phyloP scores from a whole-genome alignment of 1,139 yeast species.

The Sugiyamaella xylanicola region DNA sequence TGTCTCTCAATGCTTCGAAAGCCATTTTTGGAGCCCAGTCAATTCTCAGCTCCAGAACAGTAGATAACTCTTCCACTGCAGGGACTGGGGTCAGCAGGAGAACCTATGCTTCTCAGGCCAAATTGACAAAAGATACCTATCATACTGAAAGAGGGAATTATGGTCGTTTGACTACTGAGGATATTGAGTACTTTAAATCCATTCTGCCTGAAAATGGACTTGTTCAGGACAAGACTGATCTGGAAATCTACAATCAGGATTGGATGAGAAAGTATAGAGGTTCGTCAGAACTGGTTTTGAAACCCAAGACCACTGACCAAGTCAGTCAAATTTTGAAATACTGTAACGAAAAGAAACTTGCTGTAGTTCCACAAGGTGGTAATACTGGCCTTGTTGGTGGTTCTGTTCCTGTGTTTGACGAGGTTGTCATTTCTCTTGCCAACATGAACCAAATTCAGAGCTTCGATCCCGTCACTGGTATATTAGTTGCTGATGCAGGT shows the following conservation, averaged over 20 bases:
- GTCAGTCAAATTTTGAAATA: slow-evolving; percentile 75
- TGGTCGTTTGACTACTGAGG: slow-evolving; percentile 54
- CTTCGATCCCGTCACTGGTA: slow-evolving; percentile 82
- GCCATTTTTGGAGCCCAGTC: not conserved
- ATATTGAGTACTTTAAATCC: slow-evolving; percentile 62
- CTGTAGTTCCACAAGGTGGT: slow-evolving; percentile 97
- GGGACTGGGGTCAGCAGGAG: no score
- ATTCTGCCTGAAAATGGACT: slow-evolving; percentile 56
- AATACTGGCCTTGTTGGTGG: slow-evolving; percentile 98
- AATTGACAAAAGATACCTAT: slow-evolving; percentile 41
- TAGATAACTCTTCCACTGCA: no score
- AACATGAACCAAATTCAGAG: slow-evolving; percentile 77
- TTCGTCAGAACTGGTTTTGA: slow-evolving; percentile 75
- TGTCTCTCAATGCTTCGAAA: not conserved
- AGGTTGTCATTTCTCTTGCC: slow-evolving; percentile 70
- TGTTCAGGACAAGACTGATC: slow-evolving; percentile 59
- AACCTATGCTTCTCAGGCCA: slow-evolving; percentile 26
- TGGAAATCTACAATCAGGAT: slow-evolving; percentile 80
- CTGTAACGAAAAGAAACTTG: slow-evolving; percentile 76
- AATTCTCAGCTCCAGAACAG: no score
- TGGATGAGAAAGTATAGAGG: slow-evolving; percentile 97
- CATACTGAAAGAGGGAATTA: slow-evolving; percentile 36
- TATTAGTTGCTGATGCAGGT: slow-evolving; percentile 88
- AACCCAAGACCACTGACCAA: slow-evolving; percentile 82
- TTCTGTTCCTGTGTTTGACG: slow-evolving; percentile 90